Evolutionary conservation across 495 filamentous ascomycete species (phyloP).

Genomic region (Cladorrhinum samala): DNA sequence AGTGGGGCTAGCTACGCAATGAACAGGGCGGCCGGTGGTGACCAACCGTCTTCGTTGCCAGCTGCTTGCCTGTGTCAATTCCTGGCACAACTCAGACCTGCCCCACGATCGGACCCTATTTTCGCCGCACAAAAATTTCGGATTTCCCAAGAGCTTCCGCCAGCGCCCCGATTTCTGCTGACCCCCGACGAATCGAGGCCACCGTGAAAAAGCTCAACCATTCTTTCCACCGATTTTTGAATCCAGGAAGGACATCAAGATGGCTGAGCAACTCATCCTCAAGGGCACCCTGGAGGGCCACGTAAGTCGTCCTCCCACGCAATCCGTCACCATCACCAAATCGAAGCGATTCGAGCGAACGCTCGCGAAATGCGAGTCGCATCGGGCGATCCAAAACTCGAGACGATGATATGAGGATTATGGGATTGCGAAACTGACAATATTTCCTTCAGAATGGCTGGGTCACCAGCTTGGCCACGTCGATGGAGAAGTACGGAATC

Average conservation of each 20-base stretch:
- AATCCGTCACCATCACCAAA: too few relatives aligned
- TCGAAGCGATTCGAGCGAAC: neutral
- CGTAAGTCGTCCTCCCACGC: conserved; percentile 39
- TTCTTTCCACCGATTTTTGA: conserved; percentile 30
- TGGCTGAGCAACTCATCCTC: conserved; percentile 95
- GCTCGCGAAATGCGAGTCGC: too few relatives aligned
- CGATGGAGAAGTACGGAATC: conserved; percentile 85
- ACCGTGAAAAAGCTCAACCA: conserved; percentile 28
- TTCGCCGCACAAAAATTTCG: conserved; percentile 38
- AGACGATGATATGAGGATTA: neutral
- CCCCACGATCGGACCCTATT: conserved; percentile 33
- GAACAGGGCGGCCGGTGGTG: neutral
- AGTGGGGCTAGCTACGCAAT: neutral
- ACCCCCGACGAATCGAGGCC: conserved; percentile 29
- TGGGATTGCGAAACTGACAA: neutral
- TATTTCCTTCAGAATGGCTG: conserved; percentile 50
- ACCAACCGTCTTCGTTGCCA: neutral
- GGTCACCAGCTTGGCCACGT: conserved; percentile 89
- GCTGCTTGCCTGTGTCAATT: neutral
- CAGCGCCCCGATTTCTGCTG: conserved; percentile 23
- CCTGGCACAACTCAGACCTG: conserved; percentile 5
- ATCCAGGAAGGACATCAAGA: conserved; percentile 43
- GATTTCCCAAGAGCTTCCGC: conserved; percentile 20
- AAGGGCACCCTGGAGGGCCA: conserved; percentile 97
- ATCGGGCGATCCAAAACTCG: too few relatives aligned